Base-by-base conservation (phyloP, 2,329 filamentous ascomycete genomes). In the Ascochyta clinopodiicola region DNA sequence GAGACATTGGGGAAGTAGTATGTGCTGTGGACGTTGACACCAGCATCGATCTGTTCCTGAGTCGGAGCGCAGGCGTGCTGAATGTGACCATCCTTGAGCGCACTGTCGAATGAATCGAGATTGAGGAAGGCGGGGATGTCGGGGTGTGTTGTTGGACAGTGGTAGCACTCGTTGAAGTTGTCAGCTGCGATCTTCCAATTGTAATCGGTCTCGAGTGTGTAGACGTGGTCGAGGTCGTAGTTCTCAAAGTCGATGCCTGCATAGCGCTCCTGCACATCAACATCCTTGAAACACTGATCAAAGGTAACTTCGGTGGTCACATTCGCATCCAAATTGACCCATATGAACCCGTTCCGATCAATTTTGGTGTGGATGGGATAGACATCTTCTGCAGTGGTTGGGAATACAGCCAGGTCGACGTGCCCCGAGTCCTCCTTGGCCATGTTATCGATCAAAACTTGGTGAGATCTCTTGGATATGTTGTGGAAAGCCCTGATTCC, bases 91-190 rank as follows among this genome's bases (percentile, higher is more conserved):
- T 58, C 63, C 6, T 60, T 61, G 6, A 64, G 57, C 13, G 66
- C 63, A 34, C 59, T 62, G 36, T 62, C 59, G 71, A 86, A 86
- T 0, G 80, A 79, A 51, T 80, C 78, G 24, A 86, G 78, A 56
- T 86, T 82, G 21, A 84, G 79, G 34, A 86, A 79, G 27, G 78
- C 76, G 2, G 82, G 78, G 24, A 86, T 83, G 50, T 84, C 82
- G 2, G 85, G 83, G 61, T 86, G 84, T 0, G 83, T 81, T 0
- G 81, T 82, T 17, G 81, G 79, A 74, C 84, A 86, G 74, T 87
- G 84, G 61, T 87, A 88, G 66, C 84, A 87, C 68, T 85, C 84
- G 69, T 88, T 88, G 77, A 86, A 88, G 75, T 87, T 86, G 67
- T 87, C 85, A 8, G 63, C 49, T 6, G 66, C 56, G 29, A 65